Conservation (phyloP, 495 filamentous ascomycete species). For the Elasticomyces elasticus region DNA sequence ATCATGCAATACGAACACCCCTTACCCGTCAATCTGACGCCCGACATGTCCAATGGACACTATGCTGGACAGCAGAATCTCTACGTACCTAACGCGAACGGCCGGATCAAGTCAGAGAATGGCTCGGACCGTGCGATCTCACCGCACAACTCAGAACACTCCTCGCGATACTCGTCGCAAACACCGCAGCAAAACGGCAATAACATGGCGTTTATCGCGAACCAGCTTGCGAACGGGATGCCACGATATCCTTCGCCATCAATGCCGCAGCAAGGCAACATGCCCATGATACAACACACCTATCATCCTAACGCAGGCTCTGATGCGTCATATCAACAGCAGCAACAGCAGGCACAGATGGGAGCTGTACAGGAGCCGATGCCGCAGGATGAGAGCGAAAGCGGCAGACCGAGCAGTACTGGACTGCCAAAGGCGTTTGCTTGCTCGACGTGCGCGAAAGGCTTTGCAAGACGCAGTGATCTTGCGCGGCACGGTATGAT, state of each 20-base stretch:
- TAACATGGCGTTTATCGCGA: constrained; percentile 34
- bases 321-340: constrained; percentile 30
- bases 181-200: constrained; percentile 38
- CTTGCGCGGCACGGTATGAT: constrained; percentile 84
- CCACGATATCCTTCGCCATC: constrained; percentile 45
- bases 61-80: constrained; percentile 22
- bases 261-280: constrained; percentile 37
- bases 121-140: constrained; percentile 60
- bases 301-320: constrained; percentile 31
- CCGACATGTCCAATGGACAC: constrained; percentile 26
- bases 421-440: constrained; percentile 71
- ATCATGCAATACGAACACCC: constrained; percentile 30
- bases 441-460: constrained; percentile 84
- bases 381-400: constrained; percentile 29
- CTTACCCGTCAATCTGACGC: constrained; percentile 21
- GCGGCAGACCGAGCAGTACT: constrained; percentile 31
- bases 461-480: constrained; percentile 89
- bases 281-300: constrained; percentile 44
- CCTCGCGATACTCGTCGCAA: constrained; percentile 47
- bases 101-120: constrained; percentile 42
- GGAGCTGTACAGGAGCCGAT: constrained; percentile 22
- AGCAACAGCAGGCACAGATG: constrained; percentile 19
- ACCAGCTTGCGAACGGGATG: constrained; percentile 38
- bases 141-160: constrained; percentile 59
- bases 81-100: constrained; percentile 29